Conservation (phyloP, 768 basidiomycete species). For the Naganishia antarctica region DNA sequence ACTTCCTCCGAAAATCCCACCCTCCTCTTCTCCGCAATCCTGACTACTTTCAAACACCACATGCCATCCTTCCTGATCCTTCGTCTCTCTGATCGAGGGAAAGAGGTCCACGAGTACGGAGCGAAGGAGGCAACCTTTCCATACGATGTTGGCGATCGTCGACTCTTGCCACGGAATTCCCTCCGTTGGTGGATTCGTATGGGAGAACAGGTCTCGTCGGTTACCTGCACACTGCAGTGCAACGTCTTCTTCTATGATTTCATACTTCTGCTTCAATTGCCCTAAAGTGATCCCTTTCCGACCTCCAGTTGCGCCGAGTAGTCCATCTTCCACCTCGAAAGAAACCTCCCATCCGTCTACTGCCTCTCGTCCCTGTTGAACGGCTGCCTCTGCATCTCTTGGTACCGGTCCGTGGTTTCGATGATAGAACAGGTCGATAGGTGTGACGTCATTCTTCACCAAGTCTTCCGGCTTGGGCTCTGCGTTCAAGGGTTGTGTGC, state of each 20-base stretch:
- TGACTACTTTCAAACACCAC: slow-evolving; percentile 55
- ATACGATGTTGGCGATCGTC: slow-evolving; percentile 65
- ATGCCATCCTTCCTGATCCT: slow-evolving; percentile 49
- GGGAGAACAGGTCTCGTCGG: slow-evolving; percentile 24
- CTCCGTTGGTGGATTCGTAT: slow-evolving; percentile 28
- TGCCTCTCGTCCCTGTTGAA: background rate
- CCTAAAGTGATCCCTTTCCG: slow-evolving; percentile 41
- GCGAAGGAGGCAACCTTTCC: slow-evolving; percentile 61
- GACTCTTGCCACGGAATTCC: slow-evolving; percentile 58
- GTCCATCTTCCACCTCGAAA: slow-evolving; percentile 8
- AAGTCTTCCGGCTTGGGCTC: slow-evolving; percentile 60
- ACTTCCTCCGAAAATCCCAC: slow-evolving; percentile 62
- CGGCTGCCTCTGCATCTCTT: slow-evolving; percentile 12
- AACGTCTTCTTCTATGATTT: slow-evolving; percentile 26
- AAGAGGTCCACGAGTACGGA: slow-evolving; percentile 54
- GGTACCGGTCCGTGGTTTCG: slow-evolving; percentile 60
- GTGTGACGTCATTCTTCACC: slow-evolving; percentile 60
- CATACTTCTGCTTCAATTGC: slow-evolving; percentile 31
- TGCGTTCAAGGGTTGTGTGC: slow-evolving; percentile 61
- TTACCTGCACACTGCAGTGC: slow-evolving; percentile 38
- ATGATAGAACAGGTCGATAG: slow-evolving; percentile 63
- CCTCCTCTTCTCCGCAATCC: slow-evolving; percentile 50
- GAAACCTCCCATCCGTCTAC: slow-evolving; percentile 5
- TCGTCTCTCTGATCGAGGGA: slow-evolving; percentile 49
- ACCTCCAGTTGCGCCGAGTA: slow-evolving; percentile 24